These are phyloP conservation scores for Eucalyptus sp. DNA, from an alignment of 345 rosid genomes.

Conservation along the genomic window DNA sequence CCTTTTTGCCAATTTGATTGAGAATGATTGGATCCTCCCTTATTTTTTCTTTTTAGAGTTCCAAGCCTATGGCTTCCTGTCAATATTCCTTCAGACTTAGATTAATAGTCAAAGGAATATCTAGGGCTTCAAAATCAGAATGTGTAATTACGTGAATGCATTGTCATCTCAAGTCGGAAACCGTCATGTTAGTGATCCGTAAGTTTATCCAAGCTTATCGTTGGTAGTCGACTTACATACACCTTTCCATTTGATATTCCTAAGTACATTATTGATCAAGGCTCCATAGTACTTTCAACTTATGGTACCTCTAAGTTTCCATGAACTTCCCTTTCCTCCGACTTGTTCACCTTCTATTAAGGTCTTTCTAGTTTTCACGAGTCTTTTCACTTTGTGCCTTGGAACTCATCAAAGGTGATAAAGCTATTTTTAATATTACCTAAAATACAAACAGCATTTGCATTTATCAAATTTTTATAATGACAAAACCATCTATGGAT, in stretches of 20 bases:
- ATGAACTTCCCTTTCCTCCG: background rate
- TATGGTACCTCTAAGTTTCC: background rate
- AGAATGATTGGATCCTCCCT: background rate
- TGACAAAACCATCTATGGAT: background rate
- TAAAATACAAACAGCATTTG: background rate
- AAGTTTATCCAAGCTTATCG: background rate
- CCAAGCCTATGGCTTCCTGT: background rate
- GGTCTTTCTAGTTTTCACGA: background rate
- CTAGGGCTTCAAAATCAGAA: background rate
- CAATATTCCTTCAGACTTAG: background rate
- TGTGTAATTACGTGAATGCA: background rate
- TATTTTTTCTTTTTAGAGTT: background rate
- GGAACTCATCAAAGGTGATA: background rate
- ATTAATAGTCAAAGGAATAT: background rate
- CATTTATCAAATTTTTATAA: background rate
- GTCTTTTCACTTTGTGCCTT: background rate
- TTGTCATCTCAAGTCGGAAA: background rate
- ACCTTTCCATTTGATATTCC: background rate
- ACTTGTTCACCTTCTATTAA: too few species aligned
- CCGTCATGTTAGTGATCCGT: background rate
- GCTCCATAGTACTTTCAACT: background rate
- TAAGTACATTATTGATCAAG: background rate
- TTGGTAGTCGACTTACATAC: background rate
- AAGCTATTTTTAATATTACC: background rate
- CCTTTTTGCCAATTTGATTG: background rate